Evolutionary conservation across 2,329 filamentous ascomycete species (phyloP).

Genomic region (Alternaria tenuissima): DNA sequence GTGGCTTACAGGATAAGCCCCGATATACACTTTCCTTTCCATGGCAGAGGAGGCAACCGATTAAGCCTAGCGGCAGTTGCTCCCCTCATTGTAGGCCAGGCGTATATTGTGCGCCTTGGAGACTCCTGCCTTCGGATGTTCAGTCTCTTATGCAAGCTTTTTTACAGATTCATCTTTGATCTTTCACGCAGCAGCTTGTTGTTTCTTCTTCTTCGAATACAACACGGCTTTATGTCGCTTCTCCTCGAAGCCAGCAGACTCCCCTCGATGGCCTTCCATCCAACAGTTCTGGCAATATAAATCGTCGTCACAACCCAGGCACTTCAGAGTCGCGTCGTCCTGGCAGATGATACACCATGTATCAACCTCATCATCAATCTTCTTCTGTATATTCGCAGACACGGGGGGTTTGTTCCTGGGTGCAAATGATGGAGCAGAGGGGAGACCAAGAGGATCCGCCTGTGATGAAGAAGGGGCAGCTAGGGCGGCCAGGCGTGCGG

Average conservation of each 20-base stretch:
- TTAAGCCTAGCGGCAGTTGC: not conserved
- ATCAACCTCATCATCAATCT: constrained; percentile 74
- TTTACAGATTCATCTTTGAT: not conserved
- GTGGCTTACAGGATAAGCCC: not conserved
- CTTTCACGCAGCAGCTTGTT: constrained; percentile 22
- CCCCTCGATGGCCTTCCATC: constrained; percentile 79
- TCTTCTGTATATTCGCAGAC: constrained; percentile 49
- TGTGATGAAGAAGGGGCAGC: constrained; percentile 48
- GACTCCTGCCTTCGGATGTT: not conserved
- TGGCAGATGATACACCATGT: constrained; percentile 85
- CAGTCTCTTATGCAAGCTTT: not conserved
- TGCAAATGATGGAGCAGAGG: constrained; percentile 57
- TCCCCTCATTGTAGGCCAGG: not conserved
- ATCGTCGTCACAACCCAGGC: constrained; percentile 73
- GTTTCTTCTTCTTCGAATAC: constrained; percentile 51
- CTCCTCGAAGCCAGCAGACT: constrained; percentile 74
- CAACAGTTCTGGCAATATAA: constrained; percentile 82
- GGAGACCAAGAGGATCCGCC: constrained; percentile 48
- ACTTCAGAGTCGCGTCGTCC: constrained; percentile 77
- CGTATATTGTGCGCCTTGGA: not conserved
- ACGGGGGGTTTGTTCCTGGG: constrained; percentile 50
- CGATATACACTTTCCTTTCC: not conserved
- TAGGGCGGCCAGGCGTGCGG: constrained; percentile 56
- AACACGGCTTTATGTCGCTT: constrained; percentile 72
- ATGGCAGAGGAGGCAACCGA: not conserved